Evolutionary conservation across 2,329 filamentous ascomycete species (phyloP), one percentile per base, ranked within the genome.

Genomic region (Magnaporthiopsis rhizophila): DNA sequence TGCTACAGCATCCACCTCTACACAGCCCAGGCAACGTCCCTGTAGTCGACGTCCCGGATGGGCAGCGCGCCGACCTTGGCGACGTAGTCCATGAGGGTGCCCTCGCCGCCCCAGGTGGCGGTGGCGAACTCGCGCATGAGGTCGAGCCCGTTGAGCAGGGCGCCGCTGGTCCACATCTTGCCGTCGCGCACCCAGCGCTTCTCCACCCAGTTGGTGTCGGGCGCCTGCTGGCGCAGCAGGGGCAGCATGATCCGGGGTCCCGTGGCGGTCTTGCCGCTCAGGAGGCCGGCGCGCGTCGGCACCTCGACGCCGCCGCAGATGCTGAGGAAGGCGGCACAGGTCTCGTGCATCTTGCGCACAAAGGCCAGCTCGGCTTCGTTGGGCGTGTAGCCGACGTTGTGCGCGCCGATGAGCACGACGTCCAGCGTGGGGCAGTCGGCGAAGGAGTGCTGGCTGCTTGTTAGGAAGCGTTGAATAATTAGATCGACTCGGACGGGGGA

Each of bases 381-480:
- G 3, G 70, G 68, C 5, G 66, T 65, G 63, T 79, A 75, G 2
- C 56, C 61, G 1, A 66, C 4, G 15, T 69, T 53, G 45, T 73
- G 69, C 7, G 78, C 78, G 0, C 78, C 77, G 64, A 79, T 75
- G 58, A 80, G 71, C 24, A 75, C 73, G 61, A 79, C 74, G 65
- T 80, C 78, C 8, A 80, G 71, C 0, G 71, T 67, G 0, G 77
- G 77, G 59, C 77, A 79, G 1, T 71, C 72, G 3, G 72, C 72
- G 34, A 78, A 79, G 0, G 74, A 74, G 66, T 79, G 45, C 45
- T 53, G 26, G 26, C 26, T 26, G 26, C 26, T 26, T 26, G 26
- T 26, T 26, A 26, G 26, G 26, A 26, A 3, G 26, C 26, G 26
- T 26, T 26, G 26, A 26, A 26, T 26, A 26, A 26, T 26, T 26